phyloP scores from a whole-genome alignment of 2,329 filamentous ascomycete species.

The Nakataea oryzae region DNA sequence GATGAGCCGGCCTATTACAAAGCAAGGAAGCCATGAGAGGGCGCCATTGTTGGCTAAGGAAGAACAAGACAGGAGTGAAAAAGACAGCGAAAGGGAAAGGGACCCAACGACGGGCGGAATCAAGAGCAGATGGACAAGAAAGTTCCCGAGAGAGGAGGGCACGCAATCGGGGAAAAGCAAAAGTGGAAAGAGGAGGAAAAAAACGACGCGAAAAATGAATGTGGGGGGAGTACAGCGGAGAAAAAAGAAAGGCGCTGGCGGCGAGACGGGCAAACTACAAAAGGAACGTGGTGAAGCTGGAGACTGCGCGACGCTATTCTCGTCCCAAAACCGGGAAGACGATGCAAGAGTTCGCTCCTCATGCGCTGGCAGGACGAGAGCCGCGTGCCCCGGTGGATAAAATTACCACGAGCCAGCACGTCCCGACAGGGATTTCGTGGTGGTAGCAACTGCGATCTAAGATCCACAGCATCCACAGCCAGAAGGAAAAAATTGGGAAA shows the following conservation, averaged over 20 bases:
- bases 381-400: not conserved
- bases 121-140: not conserved
- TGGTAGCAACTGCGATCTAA: not conserved
- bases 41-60: not conserved
- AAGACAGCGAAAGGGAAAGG: not conserved
- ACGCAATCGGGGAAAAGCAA: no score
- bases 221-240: not conserved
- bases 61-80: not conserved
- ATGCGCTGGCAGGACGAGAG: not conserved
- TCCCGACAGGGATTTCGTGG: no score
- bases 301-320: not conserved
- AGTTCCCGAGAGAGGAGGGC: not conserved
- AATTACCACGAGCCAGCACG: not conserved
- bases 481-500: not conserved
- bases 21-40: constrained; percentile 1
- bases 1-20: not conserved
- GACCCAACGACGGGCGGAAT: not conserved
- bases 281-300: not conserved
- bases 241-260: not conserved
- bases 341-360: not conserved
- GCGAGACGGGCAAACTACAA: not conserved
- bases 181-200: no score
- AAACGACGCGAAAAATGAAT: not conserved
- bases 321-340: not conserved
- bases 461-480: no score